These are phyloP conservation scores for Melanopsichium pennsylvanicum DNA, from an alignment of 1,284 basidiomycete genomes.

Conservation along the genomic window DNA sequence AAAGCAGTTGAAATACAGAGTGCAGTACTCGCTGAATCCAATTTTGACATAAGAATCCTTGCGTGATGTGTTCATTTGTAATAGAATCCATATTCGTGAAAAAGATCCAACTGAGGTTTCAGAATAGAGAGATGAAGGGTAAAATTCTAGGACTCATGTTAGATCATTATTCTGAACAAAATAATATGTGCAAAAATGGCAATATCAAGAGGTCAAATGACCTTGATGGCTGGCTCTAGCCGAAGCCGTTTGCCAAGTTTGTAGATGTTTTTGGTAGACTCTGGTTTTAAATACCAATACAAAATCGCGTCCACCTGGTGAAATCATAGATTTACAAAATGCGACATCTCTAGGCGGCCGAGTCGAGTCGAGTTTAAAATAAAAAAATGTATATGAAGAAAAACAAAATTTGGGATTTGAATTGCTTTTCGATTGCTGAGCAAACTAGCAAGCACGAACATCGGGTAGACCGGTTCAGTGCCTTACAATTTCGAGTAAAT, in stretches of 20 bases:
- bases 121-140: too few relatives aligned
- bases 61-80: too few relatives aligned
- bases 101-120: too few relatives aligned
- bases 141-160: too few relatives aligned
- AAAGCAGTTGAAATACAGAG: too few relatives aligned
- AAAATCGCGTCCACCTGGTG: background rate
- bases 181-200: too few relatives aligned
- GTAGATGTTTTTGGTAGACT: conserved; percentile 7
- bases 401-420: conserved; percentile 9
- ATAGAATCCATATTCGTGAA: too few relatives aligned
- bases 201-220: conserved; percentile 6
- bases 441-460: conserved; percentile 19
- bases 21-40: too few relatives aligned
- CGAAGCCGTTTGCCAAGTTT: background rate
- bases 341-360: conserved; percentile 24
- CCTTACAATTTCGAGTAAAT: background rate
- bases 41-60: too few relatives aligned
- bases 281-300: background rate
- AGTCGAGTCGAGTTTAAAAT: background rate
- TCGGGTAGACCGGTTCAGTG: conserved; percentile 15
- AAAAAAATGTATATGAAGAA: too few relatives aligned
- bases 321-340: background rate
- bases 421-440: too few relatives aligned
- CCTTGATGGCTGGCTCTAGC: background rate
- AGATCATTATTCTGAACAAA: too few relatives aligned